Evolutionary conservation across 331 rosid species (phyloP), one percentile per base, ranked within the genome.

Genomic region (Telfairia occidentalis): DNA sequence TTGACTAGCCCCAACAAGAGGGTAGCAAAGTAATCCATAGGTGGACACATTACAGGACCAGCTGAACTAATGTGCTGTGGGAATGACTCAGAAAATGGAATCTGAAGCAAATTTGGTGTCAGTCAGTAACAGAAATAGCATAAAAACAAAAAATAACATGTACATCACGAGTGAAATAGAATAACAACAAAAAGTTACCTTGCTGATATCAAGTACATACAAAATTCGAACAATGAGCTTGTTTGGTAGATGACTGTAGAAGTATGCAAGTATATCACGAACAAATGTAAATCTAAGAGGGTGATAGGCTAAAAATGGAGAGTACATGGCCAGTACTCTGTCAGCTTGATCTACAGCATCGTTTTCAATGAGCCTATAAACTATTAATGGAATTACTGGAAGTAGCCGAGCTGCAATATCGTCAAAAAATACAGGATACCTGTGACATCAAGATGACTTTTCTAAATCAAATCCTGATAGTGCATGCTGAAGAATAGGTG

Each of bases 231-330:
- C 92, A 78, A 88, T 86, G 70, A 95, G 96, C 86, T 90, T 92
- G 72, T 83, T 88, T 57, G 93, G 90, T 76, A 95, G 96, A 85
- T 88, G 97, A 58, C 97, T 89, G 74, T 95, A 95, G 85, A 95
- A 95, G 85, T 95, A 95, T 52, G 98, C 96, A 59, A 95, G 96
- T 86, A 92, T 92, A 86, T 95, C 97, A 70, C 97, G 99, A 67
- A 90, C 99, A 83, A 95, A 95, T 19, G 96, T 82, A 83, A 95
- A 95, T 80, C 97, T 87, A 50, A 92, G 80, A 66, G 99, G 97
- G 77, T 95, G 89, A 78, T 86, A 90, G 66, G 86, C 87, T 80
- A 95, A 92, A 80, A 92, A 85, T 46, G 69, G 40, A 76, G 89
- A 77, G 83, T 90, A 94, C 75, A 87, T 61, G 70, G 82, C 87